Percentiles rank a stretch among this genome's conserved stretches.
phyloP scores from a whole-genome alignment of 2,329 filamentous ascomycete genomes.

The Cordyceps tenuipes region DNA sequence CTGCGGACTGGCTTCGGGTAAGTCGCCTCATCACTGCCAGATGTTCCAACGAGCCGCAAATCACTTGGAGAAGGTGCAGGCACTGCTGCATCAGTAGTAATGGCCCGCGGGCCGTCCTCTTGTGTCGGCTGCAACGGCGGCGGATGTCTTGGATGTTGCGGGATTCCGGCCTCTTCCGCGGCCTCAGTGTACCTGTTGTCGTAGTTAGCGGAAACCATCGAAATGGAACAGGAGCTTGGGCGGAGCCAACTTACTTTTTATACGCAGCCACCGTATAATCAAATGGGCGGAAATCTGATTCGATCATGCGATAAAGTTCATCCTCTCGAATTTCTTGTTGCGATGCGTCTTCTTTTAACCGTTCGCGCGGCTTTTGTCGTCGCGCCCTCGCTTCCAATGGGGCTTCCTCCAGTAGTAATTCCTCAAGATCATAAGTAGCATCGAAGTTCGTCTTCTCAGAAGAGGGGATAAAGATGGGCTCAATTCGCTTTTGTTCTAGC shows the following conservation, averaged over 20 bases:
- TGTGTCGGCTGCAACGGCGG: neutral
- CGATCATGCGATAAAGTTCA: constrained; percentile 88
- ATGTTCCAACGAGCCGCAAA: neutral
- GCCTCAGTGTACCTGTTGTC: constrained; percentile 9
- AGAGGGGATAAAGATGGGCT: constrained; percentile 86
- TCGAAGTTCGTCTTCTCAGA: constrained; percentile 99
- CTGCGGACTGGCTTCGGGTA: constrained; percentile 17
- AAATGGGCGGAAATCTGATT: constrained; percentile 87
- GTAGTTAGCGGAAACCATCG: constrained; percentile 16
- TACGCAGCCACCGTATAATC: constrained; percentile 85
- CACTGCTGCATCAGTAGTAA: constrained; percentile 44
- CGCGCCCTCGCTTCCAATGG: constrained; percentile 86
- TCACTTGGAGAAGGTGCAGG: constrained; percentile 27
- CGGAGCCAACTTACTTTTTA: constrained; percentile 50
- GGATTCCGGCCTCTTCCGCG: constrained; percentile 1
- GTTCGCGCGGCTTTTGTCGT: constrained; percentile 86
- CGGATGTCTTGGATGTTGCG: neutral
- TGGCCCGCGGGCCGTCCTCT: constrained; percentile 31
- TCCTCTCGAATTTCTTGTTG: constrained; percentile 92
- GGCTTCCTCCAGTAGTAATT: constrained; percentile 86
- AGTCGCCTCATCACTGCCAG: constrained; percentile 1
- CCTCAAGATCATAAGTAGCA: constrained; percentile 94
- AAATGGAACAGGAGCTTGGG: constrained; percentile 23
- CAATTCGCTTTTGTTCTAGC: constrained; percentile 77
- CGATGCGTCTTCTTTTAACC: constrained; percentile 87